A percentile compares a stretch with the other conserved stretches of the same genome.
Evolutionary conservation across 2,329 filamentous ascomycete genomes (phyloP).

Genomic region (Chaetomium strumarium): DNA sequence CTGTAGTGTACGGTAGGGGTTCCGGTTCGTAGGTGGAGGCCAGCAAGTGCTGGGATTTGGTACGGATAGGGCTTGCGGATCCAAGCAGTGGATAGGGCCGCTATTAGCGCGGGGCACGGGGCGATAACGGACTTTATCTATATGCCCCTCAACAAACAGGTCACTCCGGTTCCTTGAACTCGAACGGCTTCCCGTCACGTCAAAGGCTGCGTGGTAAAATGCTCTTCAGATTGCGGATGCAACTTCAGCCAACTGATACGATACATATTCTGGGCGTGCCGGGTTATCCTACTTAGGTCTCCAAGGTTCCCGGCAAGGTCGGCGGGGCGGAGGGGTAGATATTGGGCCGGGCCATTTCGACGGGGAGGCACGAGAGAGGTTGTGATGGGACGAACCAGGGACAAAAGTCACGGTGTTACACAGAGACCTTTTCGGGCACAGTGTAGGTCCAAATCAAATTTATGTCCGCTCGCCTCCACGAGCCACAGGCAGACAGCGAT

Average conservation of each 20-base stretch:
- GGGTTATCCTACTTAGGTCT: too few relatives aligned
- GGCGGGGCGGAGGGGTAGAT: conserved; percentile 6
- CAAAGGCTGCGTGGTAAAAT: conserved; percentile 6
- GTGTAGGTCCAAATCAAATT: conserved; percentile 18
- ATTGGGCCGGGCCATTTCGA: too few relatives aligned
- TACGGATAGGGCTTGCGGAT: conserved; percentile 5
- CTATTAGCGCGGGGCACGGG: conserved; percentile 7
- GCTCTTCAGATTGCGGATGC: conserved; percentile 9
- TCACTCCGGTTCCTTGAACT: too few relatives aligned
- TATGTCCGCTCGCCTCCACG: conserved; percentile 9
- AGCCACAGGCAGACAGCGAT: neutral
- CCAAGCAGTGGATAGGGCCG: neutral
- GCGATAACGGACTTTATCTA: conserved; percentile 11
- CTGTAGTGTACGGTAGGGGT: neutral
- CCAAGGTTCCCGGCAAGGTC: neutral
- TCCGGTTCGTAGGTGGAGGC: conserved; percentile 2
- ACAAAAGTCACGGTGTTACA: too few relatives aligned
- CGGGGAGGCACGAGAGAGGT: too few relatives aligned
- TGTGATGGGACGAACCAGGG: neutral
- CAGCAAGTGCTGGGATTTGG: neutral
- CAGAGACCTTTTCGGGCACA: too few relatives aligned
- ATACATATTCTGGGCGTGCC: conserved; percentile 18
- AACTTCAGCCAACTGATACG: conserved; percentile 12
- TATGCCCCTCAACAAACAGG: too few relatives aligned
- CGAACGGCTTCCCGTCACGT: too few relatives aligned